Conservation (phyloP, 257 asterid genomes). For the Leonotis leonurus region DNA sequence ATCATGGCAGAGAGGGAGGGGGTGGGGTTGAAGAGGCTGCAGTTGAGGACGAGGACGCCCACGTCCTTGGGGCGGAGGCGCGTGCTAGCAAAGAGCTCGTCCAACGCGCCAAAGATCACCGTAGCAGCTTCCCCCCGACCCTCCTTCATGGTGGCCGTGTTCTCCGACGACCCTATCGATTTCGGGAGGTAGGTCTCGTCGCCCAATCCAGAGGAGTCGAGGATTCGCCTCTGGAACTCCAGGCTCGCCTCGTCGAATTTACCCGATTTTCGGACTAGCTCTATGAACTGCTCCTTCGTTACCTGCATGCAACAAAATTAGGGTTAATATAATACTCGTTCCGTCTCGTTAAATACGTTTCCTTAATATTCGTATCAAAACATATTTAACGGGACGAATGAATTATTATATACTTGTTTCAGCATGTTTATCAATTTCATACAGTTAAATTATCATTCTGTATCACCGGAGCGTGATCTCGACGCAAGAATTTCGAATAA, state of each 20-base stretch:
- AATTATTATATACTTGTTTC: no score
- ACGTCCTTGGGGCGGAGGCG: constrained; percentile 71
- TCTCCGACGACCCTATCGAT: constrained; percentile 55
- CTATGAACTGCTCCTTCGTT: constrained; percentile 68
- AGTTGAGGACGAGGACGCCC: constrained; percentile 74
- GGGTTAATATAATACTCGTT: no score
- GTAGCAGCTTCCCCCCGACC: constrained; percentile 83
- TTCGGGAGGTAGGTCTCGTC: constrained; percentile 75
- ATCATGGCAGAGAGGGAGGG: constrained; percentile 99
- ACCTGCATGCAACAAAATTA: constrained; percentile 57
- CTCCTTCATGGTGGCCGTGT: constrained; percentile 83
- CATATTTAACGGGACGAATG: no score
- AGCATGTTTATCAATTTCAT: no score
- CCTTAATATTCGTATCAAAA: no score
- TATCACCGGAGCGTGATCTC: no score
- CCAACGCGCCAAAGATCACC: constrained; percentile 86
- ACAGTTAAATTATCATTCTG: no score
- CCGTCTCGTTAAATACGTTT: no score
- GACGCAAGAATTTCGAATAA: no score
- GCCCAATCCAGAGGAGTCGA: constrained; percentile 80
- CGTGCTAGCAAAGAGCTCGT: constrained; percentile 72
- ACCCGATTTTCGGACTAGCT: constrained; percentile 64
- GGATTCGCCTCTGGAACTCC: constrained; percentile 56
- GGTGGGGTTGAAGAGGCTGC: constrained; percentile 95
- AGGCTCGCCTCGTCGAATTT: constrained; percentile 61